Conservation (phyloP, 495 filamentous ascomycete genomes). For the Trichodelitschia bisporula region DNA sequence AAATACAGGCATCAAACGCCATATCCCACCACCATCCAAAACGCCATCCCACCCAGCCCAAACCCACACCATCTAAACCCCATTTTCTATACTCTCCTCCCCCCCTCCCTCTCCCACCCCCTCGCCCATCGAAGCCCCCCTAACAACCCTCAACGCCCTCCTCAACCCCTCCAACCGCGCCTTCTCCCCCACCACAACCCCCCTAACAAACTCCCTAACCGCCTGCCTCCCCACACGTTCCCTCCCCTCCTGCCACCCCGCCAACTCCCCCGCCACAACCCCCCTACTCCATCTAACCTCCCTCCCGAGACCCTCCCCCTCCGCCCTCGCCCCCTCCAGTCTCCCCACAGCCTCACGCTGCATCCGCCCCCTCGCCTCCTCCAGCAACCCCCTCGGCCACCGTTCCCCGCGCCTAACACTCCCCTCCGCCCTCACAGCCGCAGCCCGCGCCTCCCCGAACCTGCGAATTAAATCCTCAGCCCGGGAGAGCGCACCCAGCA, state of each 20-base stretch:
- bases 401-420: slow-evolving; percentile 47
- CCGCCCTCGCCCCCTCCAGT: slow-evolving; percentile 33
- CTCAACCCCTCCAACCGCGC: slow-evolving; percentile 59
- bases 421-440: slow-evolving; percentile 47
- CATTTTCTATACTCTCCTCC: too few relatives aligned
- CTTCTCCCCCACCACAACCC: slow-evolving; percentile 53
- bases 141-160: slow-evolving; percentile 36
- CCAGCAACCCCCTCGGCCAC: slow-evolving; percentile 64
- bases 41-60: too few relatives aligned
- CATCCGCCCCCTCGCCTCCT: slow-evolving; percentile 63
- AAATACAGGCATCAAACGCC: too few relatives aligned
- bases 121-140: too few relatives aligned
- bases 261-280: slow-evolving; percentile 73
- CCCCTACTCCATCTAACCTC: slow-evolving; percentile 84
- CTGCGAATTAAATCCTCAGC: slow-evolving; percentile 51
- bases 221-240: slow-evolving; percentile 50
- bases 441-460: slow-evolving; percentile 34
- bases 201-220: slow-evolving; percentile 48
- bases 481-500: slow-evolving; percentile 58
- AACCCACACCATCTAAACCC: too few relatives aligned
- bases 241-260: slow-evolving; percentile 78
- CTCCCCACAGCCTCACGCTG: slow-evolving; percentile 59
- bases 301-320: slow-evolving; percentile 38
- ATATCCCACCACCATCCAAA: too few relatives aligned
- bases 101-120: too few relatives aligned